Conservation (phyloP, 2,329 filamentous ascomycete genomes). For the Colletotrichum sp. region DNA sequence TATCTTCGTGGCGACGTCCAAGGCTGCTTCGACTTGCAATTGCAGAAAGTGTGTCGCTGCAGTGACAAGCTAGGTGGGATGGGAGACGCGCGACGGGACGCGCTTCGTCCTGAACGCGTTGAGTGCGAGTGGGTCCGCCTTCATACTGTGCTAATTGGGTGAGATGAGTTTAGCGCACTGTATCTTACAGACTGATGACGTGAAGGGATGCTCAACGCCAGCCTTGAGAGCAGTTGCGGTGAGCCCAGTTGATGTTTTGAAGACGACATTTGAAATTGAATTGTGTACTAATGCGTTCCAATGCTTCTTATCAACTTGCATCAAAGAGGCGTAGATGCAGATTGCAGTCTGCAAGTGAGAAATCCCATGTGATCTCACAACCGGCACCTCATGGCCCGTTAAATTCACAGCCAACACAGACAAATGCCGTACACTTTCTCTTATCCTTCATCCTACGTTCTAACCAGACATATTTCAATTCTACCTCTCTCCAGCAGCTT, state of each 20-base stretch:
- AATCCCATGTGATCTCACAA: not conserved
- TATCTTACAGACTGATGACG: not conserved
- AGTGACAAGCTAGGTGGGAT: not conserved
- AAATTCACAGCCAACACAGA: not conserved
- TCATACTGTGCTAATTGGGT: not conserved
- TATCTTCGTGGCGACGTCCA: not conserved
- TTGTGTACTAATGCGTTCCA: rapidly evolving
- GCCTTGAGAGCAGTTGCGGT: not conserved
- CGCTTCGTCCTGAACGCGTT: slow-evolving; percentile 12
- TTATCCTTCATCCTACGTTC: not conserved
- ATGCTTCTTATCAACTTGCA: rapidly evolving
- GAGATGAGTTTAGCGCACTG: not conserved
- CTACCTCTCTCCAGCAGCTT: not conserved
- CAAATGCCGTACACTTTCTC: not conserved
- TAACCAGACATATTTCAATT: not conserved
- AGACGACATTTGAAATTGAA: rapidly evolving
- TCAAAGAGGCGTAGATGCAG: not conserved
- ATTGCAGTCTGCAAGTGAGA: not conserved
- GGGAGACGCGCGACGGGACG: slow-evolving; percentile 12
- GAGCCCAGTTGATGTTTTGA: not conserved
- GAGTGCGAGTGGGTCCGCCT: not conserved
- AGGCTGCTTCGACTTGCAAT: not conserved
- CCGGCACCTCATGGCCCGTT: not conserved
- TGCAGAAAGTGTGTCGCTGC: not conserved
- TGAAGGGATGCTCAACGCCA: not conserved